A percentile compares a stretch with the other conserved stretches of the same genome.
phyloP scores from a whole-genome alignment of 352 stramenopile genomes.

The Globisporangium canariense region DNA sequence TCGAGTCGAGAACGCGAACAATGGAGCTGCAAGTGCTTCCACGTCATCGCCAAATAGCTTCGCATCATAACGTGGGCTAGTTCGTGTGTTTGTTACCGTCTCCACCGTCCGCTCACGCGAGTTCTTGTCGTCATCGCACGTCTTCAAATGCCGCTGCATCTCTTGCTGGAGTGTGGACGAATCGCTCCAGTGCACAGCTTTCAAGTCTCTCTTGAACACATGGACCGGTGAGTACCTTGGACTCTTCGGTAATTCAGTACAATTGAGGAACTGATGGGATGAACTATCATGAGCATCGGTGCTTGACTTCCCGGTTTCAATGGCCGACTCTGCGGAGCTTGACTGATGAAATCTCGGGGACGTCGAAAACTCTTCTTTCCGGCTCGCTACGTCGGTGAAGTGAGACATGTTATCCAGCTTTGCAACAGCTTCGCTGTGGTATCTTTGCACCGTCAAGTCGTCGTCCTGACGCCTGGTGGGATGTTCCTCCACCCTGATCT shows the following conservation, averaged over 20 bases:
- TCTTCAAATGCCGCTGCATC: constrained; percentile 11
- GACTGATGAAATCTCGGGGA: not conserved
- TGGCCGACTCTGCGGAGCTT: not conserved
- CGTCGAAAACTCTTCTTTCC: not conserved
- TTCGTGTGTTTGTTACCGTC: not conserved
- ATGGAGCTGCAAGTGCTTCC: not conserved
- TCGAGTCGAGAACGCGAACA: not conserved
- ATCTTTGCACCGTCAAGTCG: not conserved
- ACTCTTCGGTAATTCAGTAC: not conserved
- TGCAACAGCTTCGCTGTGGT: not conserved
- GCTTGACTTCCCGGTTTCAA: not conserved
- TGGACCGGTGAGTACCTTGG: not conserved
- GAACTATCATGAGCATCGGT: not conserved
- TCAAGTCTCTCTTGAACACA: not conserved
- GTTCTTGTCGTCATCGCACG: not conserved
- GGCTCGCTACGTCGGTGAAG: not conserved
- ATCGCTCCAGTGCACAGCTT: constrained; percentile 8
- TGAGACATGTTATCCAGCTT: not conserved
- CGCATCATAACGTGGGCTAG: no score
- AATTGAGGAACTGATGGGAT: not conserved
- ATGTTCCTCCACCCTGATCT: not conserved
- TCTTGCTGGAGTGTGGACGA: constrained; percentile 12
- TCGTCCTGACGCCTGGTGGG: not conserved
- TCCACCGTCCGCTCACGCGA: no score
- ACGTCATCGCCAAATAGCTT: constrained; percentile 5